Percentiles rank a stretch among this genome's conserved stretches.
Evolutionary conservation across 2,329 filamentous ascomycete genomes (phyloP).

Genomic region (Rutstroemia sp.): DNA sequence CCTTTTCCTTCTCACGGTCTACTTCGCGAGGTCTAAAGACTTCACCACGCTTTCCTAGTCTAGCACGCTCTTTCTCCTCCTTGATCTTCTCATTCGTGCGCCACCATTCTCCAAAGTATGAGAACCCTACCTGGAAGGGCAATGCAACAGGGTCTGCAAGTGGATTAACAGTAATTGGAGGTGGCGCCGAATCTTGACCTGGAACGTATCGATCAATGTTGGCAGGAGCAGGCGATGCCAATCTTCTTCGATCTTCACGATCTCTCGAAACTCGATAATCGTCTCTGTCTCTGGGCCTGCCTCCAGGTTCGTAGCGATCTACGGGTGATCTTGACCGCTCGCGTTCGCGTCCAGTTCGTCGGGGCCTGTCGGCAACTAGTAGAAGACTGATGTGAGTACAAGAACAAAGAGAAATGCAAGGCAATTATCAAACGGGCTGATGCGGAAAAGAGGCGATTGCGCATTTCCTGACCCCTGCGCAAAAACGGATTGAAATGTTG

Average conservation of each 20-base stretch:
- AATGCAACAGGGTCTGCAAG: conserved; percentile 65
- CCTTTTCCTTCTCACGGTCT: conserved; percentile 72
- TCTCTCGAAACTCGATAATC: conserved; percentile 49
- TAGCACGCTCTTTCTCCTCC: conserved; percentile 67
- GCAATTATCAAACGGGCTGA: background rate
- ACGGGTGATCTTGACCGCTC: conserved; percentile 64
- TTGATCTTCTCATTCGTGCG: conserved; percentile 74
- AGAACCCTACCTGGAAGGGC: conserved; percentile 76
- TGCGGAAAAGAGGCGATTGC: background rate
- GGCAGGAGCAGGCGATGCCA: conserved; percentile 47
- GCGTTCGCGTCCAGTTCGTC: conserved; percentile 45
- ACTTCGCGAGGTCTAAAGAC: conserved; percentile 61
- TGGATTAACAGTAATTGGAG: conserved; percentile 53
- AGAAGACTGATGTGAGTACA: conserved; percentile 3
- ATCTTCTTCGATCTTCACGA: conserved; percentile 55
- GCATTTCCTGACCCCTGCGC: no score
- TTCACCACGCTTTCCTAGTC: conserved; percentile 61
- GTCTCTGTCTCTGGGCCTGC: conserved; percentile 49
- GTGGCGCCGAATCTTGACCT: conserved; percentile 50
- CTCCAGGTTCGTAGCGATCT: conserved; percentile 69
- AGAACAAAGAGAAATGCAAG: conserved; percentile 19
- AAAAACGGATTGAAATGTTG: no score
- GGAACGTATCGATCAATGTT: conserved; percentile 84
- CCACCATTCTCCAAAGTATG: conserved; percentile 84
- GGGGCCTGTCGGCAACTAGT: conserved; percentile 47